These are phyloP conservation scores for Tylopilus rubrobrunneus DNA, from an alignment of 768 basidiomycete species.

Conservation along the genomic window DNA sequence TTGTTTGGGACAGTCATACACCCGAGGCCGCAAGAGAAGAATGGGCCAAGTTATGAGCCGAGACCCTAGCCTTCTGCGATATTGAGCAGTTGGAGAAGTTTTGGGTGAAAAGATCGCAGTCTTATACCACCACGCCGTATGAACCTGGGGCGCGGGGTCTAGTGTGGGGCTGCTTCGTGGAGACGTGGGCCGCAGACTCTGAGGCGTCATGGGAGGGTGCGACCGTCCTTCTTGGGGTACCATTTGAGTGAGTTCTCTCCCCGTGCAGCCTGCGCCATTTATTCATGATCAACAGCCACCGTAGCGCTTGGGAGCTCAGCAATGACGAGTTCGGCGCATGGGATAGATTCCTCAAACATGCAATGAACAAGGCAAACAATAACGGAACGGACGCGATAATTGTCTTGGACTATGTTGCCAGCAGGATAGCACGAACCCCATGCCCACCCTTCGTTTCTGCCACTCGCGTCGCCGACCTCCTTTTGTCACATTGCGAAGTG, in stretches of 20 bases:
- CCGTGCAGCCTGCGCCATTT: conserved; percentile 1
- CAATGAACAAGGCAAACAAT: conserved; percentile 56
- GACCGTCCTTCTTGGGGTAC: conserved; percentile 49
- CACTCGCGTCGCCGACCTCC: conserved; percentile 56
- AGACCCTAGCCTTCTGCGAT: conserved; percentile 48
- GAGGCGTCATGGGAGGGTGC: conserved; percentile 53
- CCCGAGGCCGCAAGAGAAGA: conserved; percentile 43
- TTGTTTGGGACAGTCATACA: conserved; percentile 41
- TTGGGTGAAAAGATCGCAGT: conserved; percentile 37
- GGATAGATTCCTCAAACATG: conserved; percentile 52
- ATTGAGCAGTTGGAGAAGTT: conserved; percentile 47
- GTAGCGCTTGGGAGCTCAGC: conserved; percentile 48
- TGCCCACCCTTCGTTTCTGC: conserved; percentile 39
- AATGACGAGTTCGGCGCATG: conserved; percentile 55
- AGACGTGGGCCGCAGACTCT: conserved; percentile 49
- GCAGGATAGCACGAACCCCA: conserved; percentile 39
- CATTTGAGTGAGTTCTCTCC: conserved; percentile 53
- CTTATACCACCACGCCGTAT: conserved; percentile 28
- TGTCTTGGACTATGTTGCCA: conserved; percentile 57
- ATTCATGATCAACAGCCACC: conserved; percentile 28
- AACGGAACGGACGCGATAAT: conserved; percentile 49
- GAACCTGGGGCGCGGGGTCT: conserved; percentile 39
- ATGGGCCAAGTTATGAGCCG: conserved; percentile 62
- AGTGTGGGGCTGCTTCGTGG: conserved; percentile 57
- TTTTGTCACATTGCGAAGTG: conserved; percentile 53